Evolutionary conservation across 2,329 filamentous ascomycete species (phyloP), one percentile per base, ranked within the genome.

Genomic region (Raffaelea arxii): DNA sequence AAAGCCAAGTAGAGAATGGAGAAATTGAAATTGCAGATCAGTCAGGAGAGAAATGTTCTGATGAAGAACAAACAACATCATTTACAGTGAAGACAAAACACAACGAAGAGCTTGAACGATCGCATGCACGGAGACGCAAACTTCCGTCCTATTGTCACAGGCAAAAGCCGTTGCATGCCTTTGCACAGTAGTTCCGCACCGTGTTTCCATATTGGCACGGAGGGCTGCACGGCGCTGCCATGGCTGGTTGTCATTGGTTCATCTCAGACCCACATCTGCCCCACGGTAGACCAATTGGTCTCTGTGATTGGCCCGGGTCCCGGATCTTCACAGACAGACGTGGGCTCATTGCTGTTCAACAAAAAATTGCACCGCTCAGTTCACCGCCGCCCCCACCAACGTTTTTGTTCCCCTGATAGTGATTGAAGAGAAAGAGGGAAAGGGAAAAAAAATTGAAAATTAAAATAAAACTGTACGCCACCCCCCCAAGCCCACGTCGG

Each of bases 301-400:
- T 3, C 11, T 18, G 1, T 52, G 43, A 54, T 52, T 54, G 51
- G 52, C 24, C 30, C 54, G 54, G 54, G 41, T 38, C 41, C 44
- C 54, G 54, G 54, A 49, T 49, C 30, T 40, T 21, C n/a, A 22
- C 2, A 38, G 30, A 42, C 32, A 11, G 43, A 51, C 48, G 47
- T 55, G 54, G 54, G 52, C 54, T 54, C 54, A 55, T 52, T 44
- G 38, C 22, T n/a, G 19, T 42, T 30, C 44, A 50, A 49, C 47
- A 46, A 43, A 32, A 36, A 14, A 24, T 40, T 18, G 19, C 22
- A 9, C 11, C 14, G 9, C 16, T 44, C 41, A 3, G 23, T 18
- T 27, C 14, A 50, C 49, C 47, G 39, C 48, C 42, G 39, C 25
- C 45, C 9, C 32, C 32, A 36, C 32, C 32, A 36, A 12, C 14